Evolutionary conservation across 2,329 filamentous ascomycete species (phyloP).

Genomic region (Zasmidium angulare): DNA sequence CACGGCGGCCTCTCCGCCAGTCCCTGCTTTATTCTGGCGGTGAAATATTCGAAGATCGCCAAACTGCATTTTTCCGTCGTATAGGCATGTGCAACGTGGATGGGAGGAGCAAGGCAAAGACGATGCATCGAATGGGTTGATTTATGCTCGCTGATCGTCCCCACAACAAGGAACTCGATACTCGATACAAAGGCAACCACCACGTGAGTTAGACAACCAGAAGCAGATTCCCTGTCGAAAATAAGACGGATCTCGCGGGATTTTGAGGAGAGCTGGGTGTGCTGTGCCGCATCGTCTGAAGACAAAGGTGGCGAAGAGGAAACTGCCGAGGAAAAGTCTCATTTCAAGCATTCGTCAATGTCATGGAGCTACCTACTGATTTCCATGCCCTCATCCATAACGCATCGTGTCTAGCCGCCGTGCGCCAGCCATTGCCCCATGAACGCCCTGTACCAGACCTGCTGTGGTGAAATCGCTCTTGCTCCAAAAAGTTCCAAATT

Average conservation of each 20-base stretch:
- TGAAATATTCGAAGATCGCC: too few species aligned
- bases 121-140: background rate
- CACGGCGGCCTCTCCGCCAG: too few species aligned
- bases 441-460: background rate
- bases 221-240: background rate
- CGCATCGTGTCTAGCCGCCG: background rate
- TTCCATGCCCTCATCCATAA: background rate
- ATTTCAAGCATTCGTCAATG: background rate
- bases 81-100: background rate
- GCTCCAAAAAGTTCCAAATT: background rate
- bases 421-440: background rate
- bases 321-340: background rate
- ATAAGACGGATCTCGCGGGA: background rate
- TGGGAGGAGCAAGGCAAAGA: background rate
- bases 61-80: background rate
- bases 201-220: background rate
- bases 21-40: too few species aligned
- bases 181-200: background rate
- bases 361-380: background rate
- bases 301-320: background rate
- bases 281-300: background rate
- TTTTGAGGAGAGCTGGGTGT: background rate
- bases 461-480: background rate
- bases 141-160: background rate
- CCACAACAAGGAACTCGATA: background rate